Conservation (phyloP, 2,329 filamentous ascomycete species). For the Pezicula radicicola region DNA sequence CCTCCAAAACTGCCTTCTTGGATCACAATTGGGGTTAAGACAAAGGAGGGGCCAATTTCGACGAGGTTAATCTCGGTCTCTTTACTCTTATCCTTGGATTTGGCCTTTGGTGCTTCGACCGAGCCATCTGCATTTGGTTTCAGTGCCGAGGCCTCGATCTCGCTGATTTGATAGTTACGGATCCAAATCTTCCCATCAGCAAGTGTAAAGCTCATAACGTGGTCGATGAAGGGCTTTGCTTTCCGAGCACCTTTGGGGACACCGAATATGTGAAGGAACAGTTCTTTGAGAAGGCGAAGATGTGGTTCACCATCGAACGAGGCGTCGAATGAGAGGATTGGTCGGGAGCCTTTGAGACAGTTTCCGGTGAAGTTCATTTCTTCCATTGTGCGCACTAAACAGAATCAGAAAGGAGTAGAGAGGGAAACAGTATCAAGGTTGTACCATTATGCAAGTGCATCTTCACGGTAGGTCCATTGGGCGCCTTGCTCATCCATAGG, state of each 20-base stretch:
- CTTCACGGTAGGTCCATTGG: slow-evolving; percentile 57
- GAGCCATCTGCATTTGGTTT: slow-evolving; percentile 39
- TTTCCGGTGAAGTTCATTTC: slow-evolving; percentile 97
- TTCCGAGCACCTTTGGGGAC: slow-evolving; percentile 86
- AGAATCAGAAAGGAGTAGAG: not conserved
- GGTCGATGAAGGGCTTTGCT: slow-evolving; percentile 93
- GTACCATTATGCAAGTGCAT: slow-evolving; percentile 76
- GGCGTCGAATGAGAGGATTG: slow-evolving; percentile 87
- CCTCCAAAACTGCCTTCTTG: slow-evolving; percentile 94
- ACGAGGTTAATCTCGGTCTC: slow-evolving; percentile 80
- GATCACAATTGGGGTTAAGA: slow-evolving; percentile 91
- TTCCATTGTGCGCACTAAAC: slow-evolving; percentile 85
- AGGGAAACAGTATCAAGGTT: not conserved
- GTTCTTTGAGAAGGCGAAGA: slow-evolving; percentile 80
- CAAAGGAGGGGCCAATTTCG: slow-evolving; percentile 91
- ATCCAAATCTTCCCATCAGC: slow-evolving; percentile 96
- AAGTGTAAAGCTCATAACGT: slow-evolving; percentile 88
- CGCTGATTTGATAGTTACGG: slow-evolving; percentile 88
- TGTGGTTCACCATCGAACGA: slow-evolving; percentile 81
- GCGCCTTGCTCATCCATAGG: slow-evolving; percentile 87
- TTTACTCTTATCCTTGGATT: slow-evolving; percentile 44
- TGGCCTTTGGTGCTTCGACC: slow-evolving; percentile 41
- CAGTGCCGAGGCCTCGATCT: slow-evolving; percentile 60
- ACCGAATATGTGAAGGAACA: slow-evolving; percentile 86
- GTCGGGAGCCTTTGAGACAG: slow-evolving; percentile 89